Conservation (phyloP, 805 yeast genomes). For the Candida taoyuanica region DNA sequence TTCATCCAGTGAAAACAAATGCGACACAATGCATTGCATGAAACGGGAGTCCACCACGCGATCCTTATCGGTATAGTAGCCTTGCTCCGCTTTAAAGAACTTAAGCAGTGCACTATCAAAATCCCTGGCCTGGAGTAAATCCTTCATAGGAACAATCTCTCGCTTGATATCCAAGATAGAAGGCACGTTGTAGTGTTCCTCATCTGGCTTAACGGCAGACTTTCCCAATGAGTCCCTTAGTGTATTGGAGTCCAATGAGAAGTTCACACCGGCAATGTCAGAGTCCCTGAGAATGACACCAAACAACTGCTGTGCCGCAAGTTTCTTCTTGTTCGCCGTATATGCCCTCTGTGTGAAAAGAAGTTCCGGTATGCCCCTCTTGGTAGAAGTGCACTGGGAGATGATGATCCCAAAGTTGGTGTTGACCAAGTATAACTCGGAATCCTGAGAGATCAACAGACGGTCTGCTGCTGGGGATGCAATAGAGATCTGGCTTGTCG, state of each 20-base stretch:
- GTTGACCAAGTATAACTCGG: slow-evolving; percentile 35
- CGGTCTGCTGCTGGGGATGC: slow-evolving; percentile 26
- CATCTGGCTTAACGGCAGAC: slow-evolving; percentile 27
- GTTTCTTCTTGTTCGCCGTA: slow-evolving; percentile 5
- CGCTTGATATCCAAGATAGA: slow-evolving; percentile 25
- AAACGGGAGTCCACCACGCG: slow-evolving; percentile 58
- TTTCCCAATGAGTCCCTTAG: slow-evolving; percentile 69
- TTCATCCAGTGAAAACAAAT: slow-evolving; percentile 32
- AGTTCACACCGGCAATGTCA: slow-evolving; percentile 29
- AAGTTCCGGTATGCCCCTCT: slow-evolving; percentile 16
- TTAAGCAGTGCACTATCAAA: slow-evolving; percentile 32
- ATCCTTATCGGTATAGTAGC: slow-evolving; percentile 62
- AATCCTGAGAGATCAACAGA: slow-evolving; percentile 22
- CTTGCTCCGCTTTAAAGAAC: slow-evolving; percentile 32
- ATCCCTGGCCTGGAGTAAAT: slow-evolving; percentile 24
- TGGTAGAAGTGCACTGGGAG: slow-evolving; percentile 14
- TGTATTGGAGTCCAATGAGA: slow-evolving; percentile 64
- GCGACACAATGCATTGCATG: slow-evolving; percentile 40
- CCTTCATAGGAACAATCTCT: slow-evolving; percentile 13
- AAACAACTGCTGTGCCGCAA: slow-evolving; percentile 15
- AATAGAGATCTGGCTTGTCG: slow-evolving; percentile 11
- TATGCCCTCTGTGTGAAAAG: slow-evolving; percentile 8
- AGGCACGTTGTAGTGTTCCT: slow-evolving; percentile 20
- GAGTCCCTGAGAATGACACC: slow-evolving; percentile 17
- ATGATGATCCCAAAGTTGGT: slow-evolving; percentile 27